These are phyloP conservation scores for Nepenthes mirabilis DNA, from an alignment of 148 eudicot species.

Conservation along the genomic window DNA sequence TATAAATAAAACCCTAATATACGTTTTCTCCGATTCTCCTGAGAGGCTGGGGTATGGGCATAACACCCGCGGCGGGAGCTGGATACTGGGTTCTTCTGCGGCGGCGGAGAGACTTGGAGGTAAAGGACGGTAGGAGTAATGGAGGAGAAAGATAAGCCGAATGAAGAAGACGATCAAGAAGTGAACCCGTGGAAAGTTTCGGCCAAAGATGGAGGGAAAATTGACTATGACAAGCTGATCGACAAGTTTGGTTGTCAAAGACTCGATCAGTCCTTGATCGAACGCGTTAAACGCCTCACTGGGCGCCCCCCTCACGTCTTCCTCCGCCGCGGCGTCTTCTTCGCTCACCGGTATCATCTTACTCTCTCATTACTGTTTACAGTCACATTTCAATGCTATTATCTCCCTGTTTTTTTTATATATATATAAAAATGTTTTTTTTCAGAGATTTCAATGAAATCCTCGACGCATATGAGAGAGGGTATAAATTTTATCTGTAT, in stretches of 20 bases:
- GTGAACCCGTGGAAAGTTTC: constrained; percentile 90
- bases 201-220: constrained; percentile 63
- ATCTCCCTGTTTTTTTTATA: background rate
- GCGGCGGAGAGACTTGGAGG: too few relatives aligned
- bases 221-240: constrained; percentile 84
- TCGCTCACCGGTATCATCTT: constrained; percentile 63
- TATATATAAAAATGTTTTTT: constrained; percentile 1
- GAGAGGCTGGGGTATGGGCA: too few relatives aligned
- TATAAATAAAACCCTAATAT: too few relatives aligned
- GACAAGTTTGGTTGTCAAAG: constrained; percentile 83
- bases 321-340: constrained; percentile 91
- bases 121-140: constrained; percentile 2
- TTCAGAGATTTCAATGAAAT: constrained; percentile 58
- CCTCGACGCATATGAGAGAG: constrained; percentile 78
- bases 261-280: constrained; percentile 41
- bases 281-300: constrained; percentile 64
- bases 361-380: background rate
- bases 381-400: background rate
- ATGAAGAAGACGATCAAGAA: constrained; percentile 28
- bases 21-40: too few relatives aligned
- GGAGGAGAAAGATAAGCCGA: constrained; percentile 6
- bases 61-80: too few relatives aligned
- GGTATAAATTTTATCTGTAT: constrained; percentile 79
- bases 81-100: too few relatives aligned
- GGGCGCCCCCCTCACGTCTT: constrained; percentile 66